Percentiles rank a stretch among this genome's conserved stretches.
phyloP scores from a whole-genome alignment of 495 filamentous ascomycete genomes.

The Lepraria neglecta region DNA sequence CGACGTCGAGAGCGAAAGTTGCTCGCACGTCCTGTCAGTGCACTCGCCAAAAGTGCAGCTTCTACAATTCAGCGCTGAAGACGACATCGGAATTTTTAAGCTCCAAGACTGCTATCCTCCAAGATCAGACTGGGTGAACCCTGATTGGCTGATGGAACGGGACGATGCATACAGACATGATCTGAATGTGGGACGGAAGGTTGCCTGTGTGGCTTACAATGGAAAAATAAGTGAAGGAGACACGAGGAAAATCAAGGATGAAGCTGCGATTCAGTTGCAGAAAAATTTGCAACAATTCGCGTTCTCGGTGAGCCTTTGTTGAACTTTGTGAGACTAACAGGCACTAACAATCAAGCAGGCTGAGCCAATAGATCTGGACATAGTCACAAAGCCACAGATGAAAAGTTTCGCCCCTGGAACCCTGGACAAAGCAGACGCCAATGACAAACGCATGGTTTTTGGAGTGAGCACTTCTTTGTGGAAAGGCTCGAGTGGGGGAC shows the following conservation, averaged over 20 bases:
- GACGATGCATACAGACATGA: not conserved
- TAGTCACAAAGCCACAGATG: not conserved
- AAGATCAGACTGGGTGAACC: not conserved
- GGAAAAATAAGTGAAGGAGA: not conserved
- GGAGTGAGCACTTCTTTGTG: not conserved
- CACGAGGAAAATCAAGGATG: not conserved
- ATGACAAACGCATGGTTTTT: not conserved
- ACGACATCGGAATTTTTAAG: not conserved
- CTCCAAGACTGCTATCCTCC: not conserved
- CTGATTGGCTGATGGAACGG: not conserved
- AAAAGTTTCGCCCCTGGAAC: not conserved
- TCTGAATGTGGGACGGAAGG: not conserved
- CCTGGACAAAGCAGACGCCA: not conserved
- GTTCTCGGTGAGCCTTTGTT: not conserved
- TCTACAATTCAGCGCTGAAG: not conserved
- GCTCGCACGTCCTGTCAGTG: not conserved
- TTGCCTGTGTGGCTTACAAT: not conserved
- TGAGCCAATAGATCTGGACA: not conserved
- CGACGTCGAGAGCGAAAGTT: not conserved
- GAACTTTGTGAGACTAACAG: not conserved
- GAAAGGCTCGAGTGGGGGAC: not conserved
- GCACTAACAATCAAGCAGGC: not conserved
- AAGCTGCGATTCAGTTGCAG: not conserved
- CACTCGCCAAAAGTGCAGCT: not conserved
- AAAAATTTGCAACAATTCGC: not conserved